Conservation (phyloP, 2,329 filamentous ascomycete species). For the Sodiomyces alkalinus region DNA sequence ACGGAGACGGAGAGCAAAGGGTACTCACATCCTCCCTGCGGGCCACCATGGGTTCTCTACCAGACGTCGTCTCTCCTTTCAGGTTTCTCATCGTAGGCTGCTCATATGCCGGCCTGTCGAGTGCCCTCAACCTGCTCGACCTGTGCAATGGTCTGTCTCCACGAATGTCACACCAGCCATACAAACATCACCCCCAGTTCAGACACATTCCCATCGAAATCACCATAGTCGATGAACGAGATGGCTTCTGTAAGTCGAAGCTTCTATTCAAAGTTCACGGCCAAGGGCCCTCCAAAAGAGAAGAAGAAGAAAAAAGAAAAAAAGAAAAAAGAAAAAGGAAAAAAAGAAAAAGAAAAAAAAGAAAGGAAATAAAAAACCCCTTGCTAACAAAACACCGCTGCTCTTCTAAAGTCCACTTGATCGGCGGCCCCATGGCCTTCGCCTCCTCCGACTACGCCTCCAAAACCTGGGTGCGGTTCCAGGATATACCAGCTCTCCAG, state of each 20-base stretch:
- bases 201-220: conserved; percentile 46
- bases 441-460: conserved; percentile 46
- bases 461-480: conserved; percentile 56
- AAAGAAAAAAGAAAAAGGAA: too few species aligned
- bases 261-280: not conserved
- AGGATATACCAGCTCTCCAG: conserved; percentile 51
- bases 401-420: conserved; percentile 61
- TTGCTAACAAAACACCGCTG: conserved; percentile 3
- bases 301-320: too few species aligned
- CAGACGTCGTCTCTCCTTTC: conserved; percentile 19
- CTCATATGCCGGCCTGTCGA: conserved; percentile 56
- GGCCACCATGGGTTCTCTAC: conserved; percentile 9
- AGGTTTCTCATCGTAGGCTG: conserved; percentile 54
- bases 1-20: conserved; percentile 1
- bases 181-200: conserved; percentile 22
- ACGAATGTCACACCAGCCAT: conserved; percentile 24
- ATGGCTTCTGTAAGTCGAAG: conserved; percentile 56
- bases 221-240: conserved; percentile 63
- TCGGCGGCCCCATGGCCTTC: conserved; percentile 60
- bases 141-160: conserved; percentile 40
- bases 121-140: conserved; percentile 52
- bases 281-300: too few species aligned
- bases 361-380: too few species aligned
- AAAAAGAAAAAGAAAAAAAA: too few species aligned
- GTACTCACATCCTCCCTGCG: not conserved